Base-by-base conservation (phyloP, 768 basidiomycete species). In the Leccinum barrowsii region DNA sequence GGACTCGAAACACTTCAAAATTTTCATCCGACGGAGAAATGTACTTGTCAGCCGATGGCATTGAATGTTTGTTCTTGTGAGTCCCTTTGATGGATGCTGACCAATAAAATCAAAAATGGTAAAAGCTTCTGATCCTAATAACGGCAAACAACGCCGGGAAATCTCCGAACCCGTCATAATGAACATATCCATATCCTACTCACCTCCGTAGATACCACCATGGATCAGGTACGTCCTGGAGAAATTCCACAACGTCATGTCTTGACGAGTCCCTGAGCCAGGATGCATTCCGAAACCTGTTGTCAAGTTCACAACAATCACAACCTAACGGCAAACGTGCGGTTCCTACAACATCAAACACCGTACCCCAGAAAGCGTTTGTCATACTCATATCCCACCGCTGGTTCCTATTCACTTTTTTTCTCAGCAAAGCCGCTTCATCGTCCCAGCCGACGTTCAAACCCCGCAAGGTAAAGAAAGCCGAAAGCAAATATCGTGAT, bases 401-500 rank as follows among this genome's bases (percentile, higher is more conserved):
- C 19, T 51, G 24, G n/a, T 37, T 12, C 40, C 1, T 35, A 37
- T 35, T 59, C 56, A 62, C 12, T 11, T 42, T 21, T 42, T 10
- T 37, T 37, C 11, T n/a, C 56, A 83, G 82, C 56, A 84, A 83
- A 68, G 71, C 76, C 4, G 69, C 80, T 21, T 76, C 79, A 55
- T 68, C 82, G 12, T 78, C 82, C 1, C 76, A 85, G 59, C 83
- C 89, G 19, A 79, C 82, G 0, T 94, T 94, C 73, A 92, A 92
- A 65, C 92, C 92, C 11, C 80, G 92, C 52, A 91, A 87, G 64
- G 77, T 92, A 42, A 90, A 86, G 75, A 86, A 86, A 70, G 59
- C 73, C 0, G 81, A 81, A 11, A 67, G 71, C 17, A 78, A 75
- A 60, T 93, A 92, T 65, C 83, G 89, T 32, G 85, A 94, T 70